Evolutionary conservation across 179 eudicot genomes (phyloP).

Genomic region (Actinidia arguta): DNA sequence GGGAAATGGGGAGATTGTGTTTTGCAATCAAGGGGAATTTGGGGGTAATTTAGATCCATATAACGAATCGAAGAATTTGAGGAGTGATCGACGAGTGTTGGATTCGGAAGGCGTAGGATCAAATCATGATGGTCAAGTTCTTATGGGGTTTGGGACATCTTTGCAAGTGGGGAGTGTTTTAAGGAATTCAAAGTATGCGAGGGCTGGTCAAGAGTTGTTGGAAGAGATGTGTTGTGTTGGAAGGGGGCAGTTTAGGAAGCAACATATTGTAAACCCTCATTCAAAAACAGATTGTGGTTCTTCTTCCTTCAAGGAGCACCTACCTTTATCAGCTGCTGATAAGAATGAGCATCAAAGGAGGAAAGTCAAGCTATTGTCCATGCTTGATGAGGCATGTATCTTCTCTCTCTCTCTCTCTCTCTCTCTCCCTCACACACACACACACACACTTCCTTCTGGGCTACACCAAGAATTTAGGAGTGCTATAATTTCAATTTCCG

Average conservation of each 20-base stretch:
- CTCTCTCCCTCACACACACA: conserved; percentile 26
- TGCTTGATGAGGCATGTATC: conserved; percentile 95
- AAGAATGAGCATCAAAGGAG: conserved; percentile 94
- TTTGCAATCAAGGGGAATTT: conserved; percentile 46
- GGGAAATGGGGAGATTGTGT: conserved; percentile 53
- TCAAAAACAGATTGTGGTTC: conserved; percentile 42
- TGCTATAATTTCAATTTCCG: no score
- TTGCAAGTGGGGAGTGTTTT: conserved; percentile 65
- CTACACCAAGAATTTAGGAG: no score
- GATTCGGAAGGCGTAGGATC: conserved; percentile 10
- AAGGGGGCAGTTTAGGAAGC: conserved; percentile 68
- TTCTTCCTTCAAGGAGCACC: conserved; percentile 56
- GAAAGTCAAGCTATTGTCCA: conserved; percentile 91
- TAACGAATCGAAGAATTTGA: conserved; percentile 46
- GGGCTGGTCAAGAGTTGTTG: conserved; percentile 81
- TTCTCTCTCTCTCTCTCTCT: conserved; percentile 21
- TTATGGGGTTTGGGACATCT: conserved; percentile 61
- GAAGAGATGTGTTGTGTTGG: conserved; percentile 97
- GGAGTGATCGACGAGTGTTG: not conserved
- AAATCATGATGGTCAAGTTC: conserved; percentile 20
- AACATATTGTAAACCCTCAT: conserved; percentile 47
- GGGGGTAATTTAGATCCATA: conserved; percentile 20
- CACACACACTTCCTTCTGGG: no score
- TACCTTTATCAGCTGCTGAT: conserved; percentile 78
- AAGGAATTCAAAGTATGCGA: conserved; percentile 80